Evolutionary conservation across 2,329 filamentous ascomycete species (phyloP), one percentile per base, ranked within the genome.

Genomic region (Leptodontidium sp.): DNA sequence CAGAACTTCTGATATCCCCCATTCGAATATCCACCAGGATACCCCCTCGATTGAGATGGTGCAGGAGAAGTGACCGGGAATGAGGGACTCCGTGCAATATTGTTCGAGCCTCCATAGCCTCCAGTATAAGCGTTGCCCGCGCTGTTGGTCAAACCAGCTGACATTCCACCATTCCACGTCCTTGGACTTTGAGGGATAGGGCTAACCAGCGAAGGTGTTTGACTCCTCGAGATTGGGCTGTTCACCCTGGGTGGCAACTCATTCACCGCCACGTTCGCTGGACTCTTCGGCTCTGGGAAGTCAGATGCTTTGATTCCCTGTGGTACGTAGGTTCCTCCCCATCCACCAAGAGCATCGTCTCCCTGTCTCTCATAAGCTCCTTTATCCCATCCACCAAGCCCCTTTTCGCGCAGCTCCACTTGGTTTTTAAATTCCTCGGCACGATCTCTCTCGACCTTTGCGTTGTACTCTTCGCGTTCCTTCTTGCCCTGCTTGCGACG

Each of bases 401-500:
- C 75, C 65, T 77, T 76, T 32, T 77, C 73, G n/a, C 71, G 72
- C 2, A 78, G 67, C 43, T 76, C 74, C 68, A 77, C 75, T 38
- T 77, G 73, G n/a, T 76, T 70, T 43, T 59, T 58, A 59, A 74
- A 75, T 1, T 71, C 70, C 4, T 77, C 73, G 38, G 77, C 70
- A n/a, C 74, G 75, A 57, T 78, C 75, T 52, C 71, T 74, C 45
- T 78, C 75, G 12, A 78, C 68, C 35, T 73, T 70, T 8, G 75
- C 74, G 45, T 77, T 75, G 66, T 78, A 78, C 17, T 70, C 73
- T 2, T 80, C 80, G 47, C 86, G 86, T 76, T 90, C 88, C 26
- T 74, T 76, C 24, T 81, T 81, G 14, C 88, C 88, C 0, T 79
- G 79, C 52, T 84, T 82, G 47, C 87, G 84, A 77, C 89, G 86